Conservation (phyloP, 495 filamentous ascomycete species). For the Podospora fimiseda region DNA sequence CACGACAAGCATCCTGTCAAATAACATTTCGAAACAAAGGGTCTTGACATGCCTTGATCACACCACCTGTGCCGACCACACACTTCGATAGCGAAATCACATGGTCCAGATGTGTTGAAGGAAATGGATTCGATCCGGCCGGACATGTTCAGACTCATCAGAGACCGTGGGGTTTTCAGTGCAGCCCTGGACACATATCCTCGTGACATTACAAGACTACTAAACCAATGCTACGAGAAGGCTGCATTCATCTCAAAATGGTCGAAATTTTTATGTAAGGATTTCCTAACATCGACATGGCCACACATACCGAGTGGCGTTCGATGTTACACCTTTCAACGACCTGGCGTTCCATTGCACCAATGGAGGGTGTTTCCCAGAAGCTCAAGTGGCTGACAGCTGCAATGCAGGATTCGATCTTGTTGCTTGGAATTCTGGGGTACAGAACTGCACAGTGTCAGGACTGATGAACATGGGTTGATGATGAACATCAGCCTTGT, state of each 20-base stretch:
- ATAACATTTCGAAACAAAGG: no score
- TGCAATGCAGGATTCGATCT: constrained; percentile 6
- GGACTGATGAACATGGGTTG: not conserved
- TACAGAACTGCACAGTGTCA: constrained; percentile 6
- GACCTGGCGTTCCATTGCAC: constrained; percentile 8
- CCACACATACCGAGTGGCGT: constrained; percentile 1
- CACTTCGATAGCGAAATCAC: not conserved
- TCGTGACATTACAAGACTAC: not conserved
- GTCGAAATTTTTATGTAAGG: constrained; percentile 20
- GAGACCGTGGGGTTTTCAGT: not conserved
- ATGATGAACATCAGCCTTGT: no score
- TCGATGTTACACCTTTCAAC: not conserved
- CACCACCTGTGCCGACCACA: not conserved
- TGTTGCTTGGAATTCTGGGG: not conserved
- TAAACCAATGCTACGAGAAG: not conserved
- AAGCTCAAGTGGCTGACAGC: constrained; percentile 10
- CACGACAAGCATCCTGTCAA: no score
- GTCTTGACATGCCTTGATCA: no score
- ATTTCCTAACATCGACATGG: constrained; percentile 11
- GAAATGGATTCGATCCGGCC: not conserved
- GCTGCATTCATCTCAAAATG: not conserved
- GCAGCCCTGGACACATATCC: not conserved
- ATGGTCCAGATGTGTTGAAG: not conserved
- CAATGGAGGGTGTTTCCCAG: not conserved
- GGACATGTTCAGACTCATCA: not conserved